Base-by-base conservation (phyloP, 805 yeast species). In the Soucietia sequanensis region DNA sequence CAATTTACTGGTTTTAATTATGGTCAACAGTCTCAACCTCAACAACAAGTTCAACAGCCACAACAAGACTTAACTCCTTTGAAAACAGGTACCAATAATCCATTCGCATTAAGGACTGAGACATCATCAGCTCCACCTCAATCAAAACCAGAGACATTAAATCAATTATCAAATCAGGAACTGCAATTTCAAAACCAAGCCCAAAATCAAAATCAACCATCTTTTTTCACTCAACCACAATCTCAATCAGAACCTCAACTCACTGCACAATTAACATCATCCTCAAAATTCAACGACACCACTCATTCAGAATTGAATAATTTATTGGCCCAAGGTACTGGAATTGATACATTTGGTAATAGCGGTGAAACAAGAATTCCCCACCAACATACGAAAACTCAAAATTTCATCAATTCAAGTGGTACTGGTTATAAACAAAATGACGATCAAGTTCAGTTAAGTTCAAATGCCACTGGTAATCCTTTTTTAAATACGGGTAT, bases 261-360 rank as follows among this genome's bases (percentile, higher is more conserved):
- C 30, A 59, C 47, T 29, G 58, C 54, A 17, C 59, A 59, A 44
- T 46, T 42, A 42, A 52, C 68, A 3, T 50, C 63, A 4, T 44
- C 57, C 4, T 65, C 72, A 10, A 58, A 56, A 41, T 64, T 47
- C 44, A 60, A 63, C 42, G 71, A 67, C 32, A 50, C 61, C 62
- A 76, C 71, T 68, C 88, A 42, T 37, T 43, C 62, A 10, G 90
- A 85, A 41, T 74, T 91, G 53, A 89, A 89, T 64, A 74, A 76
- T 35, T 69, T 90, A 35, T 68, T 91, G 44, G 87, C 93, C 9
- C 76, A 79, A 28, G 97, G 96, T 19, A 86, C 95, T 0, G 97
- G 96, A 21, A 70, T 88, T 38, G 99, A 90, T 64, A 90, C 97
- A 0, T 93, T 86, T 59, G 95, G 95, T 56, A 88, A 87, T 60